phyloP scores from a whole-genome alignment of 129 eudicot genomes.

The Glebionis coronaria region DNA sequence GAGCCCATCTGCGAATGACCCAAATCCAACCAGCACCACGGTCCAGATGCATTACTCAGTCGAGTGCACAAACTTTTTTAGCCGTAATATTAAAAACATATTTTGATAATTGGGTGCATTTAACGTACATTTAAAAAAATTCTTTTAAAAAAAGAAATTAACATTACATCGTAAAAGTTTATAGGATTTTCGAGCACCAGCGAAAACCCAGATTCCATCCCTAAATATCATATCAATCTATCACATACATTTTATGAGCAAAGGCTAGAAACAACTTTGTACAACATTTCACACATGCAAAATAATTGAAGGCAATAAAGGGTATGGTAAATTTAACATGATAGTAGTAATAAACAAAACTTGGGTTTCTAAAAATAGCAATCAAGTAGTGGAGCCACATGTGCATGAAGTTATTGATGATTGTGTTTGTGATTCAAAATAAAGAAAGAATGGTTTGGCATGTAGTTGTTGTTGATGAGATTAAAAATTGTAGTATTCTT shows the following conservation, averaged over 20 bases:
- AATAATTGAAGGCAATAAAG: constrained; percentile 21
- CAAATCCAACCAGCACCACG: too few relatives aligned
- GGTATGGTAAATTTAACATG: not conserved
- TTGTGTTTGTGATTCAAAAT: constrained; percentile 30
- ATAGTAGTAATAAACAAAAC: constrained; percentile 21
- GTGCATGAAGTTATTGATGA: constrained; percentile 31
- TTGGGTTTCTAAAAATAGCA: constrained; percentile 34
- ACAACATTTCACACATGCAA: constrained; percentile 4
- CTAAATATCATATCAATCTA: too few relatives aligned
- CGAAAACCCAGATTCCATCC: too few relatives aligned
- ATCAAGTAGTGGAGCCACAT: constrained; percentile 35
- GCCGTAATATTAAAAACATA: too few relatives aligned
- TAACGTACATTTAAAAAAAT: too few relatives aligned
- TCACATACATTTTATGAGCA: not conserved
- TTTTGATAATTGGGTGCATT: too few relatives aligned
- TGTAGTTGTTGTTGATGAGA: constrained; percentile 11
- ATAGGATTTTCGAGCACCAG: too few relatives aligned
- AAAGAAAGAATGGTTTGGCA: constrained; percentile 27
- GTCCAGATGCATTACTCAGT: too few relatives aligned
- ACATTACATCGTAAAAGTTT: too few relatives aligned
- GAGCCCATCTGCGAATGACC: too few relatives aligned
- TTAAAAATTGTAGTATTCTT: constrained; percentile 10
- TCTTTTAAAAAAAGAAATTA: too few relatives aligned
- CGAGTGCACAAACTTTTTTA: too few relatives aligned
- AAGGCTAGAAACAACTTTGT: not conserved